Percentiles rank a stretch among this genome's conserved stretches.
Evolutionary conservation across 805 yeast species (phyloP).

Genomic region (Myxozyma geophila): DNA sequence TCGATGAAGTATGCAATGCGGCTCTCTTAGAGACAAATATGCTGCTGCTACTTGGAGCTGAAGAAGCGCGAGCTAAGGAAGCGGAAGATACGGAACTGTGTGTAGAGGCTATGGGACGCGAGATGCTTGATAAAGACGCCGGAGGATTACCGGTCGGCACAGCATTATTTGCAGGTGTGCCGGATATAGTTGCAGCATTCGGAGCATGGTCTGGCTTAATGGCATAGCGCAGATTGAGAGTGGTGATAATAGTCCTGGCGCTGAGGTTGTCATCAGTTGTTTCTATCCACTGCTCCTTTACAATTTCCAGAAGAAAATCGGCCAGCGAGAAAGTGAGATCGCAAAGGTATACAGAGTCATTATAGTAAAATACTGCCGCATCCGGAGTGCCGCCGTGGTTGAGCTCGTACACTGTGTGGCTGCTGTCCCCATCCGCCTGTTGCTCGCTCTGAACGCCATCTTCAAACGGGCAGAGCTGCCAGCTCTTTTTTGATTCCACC

Average conservation of each 20-base stretch:
- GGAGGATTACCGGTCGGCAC: background rate
- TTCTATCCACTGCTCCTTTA: slow-evolving; percentile 19
- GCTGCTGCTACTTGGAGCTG: background rate
- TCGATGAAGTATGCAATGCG: background rate
- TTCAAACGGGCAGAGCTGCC: slow-evolving; percentile 62
- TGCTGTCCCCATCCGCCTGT: background rate
- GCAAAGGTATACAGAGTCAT: slow-evolving; percentile 15
- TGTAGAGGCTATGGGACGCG: background rate
- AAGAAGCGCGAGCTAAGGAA: background rate
- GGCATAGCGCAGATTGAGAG: slow-evolving; percentile 24
- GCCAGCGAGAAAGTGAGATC: slow-evolving; percentile 12
- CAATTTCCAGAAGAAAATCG: slow-evolving; percentile 14
- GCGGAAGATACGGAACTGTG: background rate
- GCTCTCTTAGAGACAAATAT: background rate
- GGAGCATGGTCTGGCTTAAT: slow-evolving; percentile 10
- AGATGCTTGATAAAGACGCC: background rate
- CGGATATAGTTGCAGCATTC: background rate
- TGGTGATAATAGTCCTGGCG: slow-evolving; percentile 21
- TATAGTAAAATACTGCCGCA: slow-evolving; percentile 1
- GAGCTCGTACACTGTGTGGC: background rate
- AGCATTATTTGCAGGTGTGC: background rate
- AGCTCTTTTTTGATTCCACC: slow-evolving; percentile 49
- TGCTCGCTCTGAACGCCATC: slow-evolving; percentile 1
- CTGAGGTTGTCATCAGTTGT: slow-evolving; percentile 26
- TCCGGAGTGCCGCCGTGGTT: slow-evolving; percentile 7